A percentile compares a stretch with the other conserved stretches of the same genome.
Evolutionary conservation across 1,284 basidiomycete species (phyloP).

Genomic region (Gastroboletus turbinatus): DNA sequence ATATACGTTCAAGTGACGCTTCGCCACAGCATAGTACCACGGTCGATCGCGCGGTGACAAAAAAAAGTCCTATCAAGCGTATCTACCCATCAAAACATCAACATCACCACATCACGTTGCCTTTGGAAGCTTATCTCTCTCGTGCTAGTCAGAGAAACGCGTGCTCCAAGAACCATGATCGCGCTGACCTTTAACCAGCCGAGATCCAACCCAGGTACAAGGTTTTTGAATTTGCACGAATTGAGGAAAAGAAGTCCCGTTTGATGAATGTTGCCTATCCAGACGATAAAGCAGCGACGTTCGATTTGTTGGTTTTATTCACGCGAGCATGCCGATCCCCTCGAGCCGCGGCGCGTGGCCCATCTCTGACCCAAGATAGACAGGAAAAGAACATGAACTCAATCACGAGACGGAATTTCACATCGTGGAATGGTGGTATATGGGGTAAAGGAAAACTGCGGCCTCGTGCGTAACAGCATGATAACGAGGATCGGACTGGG

Average conservation of each 20-base stretch:
- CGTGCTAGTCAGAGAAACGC: slow-evolving; percentile 1
- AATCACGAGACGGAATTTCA: slow-evolving; percentile 2
- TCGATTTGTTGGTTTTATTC: slow-evolving; percentile 42
- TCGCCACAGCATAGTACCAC: slow-evolving; percentile 36
- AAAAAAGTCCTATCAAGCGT: slow-evolving; percentile 21
- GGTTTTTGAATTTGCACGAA: slow-evolving; percentile 12
- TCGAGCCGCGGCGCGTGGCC: too few relatives aligned
- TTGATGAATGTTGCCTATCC: neutral
- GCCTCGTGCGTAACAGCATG: neutral
- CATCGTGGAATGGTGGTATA: slow-evolving; percentile 40
- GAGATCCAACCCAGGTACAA: neutral
- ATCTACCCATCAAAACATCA: slow-evolving; percentile 4
- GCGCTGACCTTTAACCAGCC: neutral
- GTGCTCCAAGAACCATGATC: neutral
- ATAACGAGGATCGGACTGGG: neutral
- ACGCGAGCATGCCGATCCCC: neutral
- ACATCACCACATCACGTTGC: neutral
- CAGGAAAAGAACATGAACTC: neutral
- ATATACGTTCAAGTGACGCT: neutral
- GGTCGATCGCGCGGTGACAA: slow-evolving; percentile 35
- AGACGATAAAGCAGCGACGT: slow-evolving; percentile 12
- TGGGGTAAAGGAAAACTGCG: slow-evolving; percentile 44
- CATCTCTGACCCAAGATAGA: neutral
- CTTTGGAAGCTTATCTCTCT: slow-evolving; percentile 4
- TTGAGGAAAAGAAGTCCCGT: slow-evolving; percentile 2